These are phyloP conservation scores for Stephania yunnanensis DNA, from an alignment of 164 flowering plant genomes.

Conservation along the genomic window DNA sequence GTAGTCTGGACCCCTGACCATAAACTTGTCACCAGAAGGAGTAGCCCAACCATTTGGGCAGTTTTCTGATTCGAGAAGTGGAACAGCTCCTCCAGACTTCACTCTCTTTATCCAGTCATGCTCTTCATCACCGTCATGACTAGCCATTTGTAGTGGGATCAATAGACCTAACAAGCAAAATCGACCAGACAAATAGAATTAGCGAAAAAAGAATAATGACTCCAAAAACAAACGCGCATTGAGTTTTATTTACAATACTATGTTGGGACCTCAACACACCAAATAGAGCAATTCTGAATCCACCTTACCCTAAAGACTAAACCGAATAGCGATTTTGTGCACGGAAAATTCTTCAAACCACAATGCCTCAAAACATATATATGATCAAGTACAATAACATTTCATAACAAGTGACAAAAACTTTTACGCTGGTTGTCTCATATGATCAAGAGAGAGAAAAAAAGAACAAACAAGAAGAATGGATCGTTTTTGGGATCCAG, in stretches of 20 bases:
- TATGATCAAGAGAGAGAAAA: no score
- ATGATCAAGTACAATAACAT: no score
- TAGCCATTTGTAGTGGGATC: slow-evolving; percentile 37
- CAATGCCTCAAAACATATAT: no score
- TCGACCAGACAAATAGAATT: background rate
- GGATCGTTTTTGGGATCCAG: no score
- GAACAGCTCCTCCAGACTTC: slow-evolving; percentile 70
- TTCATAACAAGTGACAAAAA: no score
- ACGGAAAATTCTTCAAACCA: no score
- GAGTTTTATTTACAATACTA: background rate
- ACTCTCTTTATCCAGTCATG: slow-evolving; percentile 64
- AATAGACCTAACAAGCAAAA: slow-evolving; percentile 13
- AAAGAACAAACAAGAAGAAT: no score
- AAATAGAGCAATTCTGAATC: background rate
- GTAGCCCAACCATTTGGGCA: slow-evolving; percentile 86
- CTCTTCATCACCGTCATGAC: slow-evolving; percentile 25
- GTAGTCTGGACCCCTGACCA: slow-evolving; percentile 88
- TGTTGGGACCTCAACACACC: background rate
- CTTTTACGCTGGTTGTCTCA: no score
- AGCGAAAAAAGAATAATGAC: no score
- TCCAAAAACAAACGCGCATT: background rate
- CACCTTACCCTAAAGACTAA: background rate
- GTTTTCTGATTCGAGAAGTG: slow-evolving; percentile 58
- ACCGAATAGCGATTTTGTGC: background rate
- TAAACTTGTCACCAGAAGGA: slow-evolving; percentile 69